A percentile compares a stretch with the other conserved stretches of the same genome.
Evolutionary conservation across 2,329 filamentous ascomycete species (phyloP).

Genomic region (Aureobasidium mangrovei): DNA sequence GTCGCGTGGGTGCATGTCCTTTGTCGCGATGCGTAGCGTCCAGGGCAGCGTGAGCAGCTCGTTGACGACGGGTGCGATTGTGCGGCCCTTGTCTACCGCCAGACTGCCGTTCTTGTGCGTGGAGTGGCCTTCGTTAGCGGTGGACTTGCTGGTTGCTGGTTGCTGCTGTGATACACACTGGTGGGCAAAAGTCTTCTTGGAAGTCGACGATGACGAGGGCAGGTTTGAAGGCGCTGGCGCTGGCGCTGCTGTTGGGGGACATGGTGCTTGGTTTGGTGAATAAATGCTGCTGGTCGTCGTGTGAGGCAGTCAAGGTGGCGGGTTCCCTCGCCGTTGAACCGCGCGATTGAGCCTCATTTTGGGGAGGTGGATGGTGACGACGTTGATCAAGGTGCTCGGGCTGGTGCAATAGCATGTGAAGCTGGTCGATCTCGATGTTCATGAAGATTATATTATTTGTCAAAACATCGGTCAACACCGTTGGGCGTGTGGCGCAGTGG

Average conservation of each 20-base stretch:
- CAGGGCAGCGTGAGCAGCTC: slow-evolving; percentile 55
- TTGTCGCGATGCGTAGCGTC: slow-evolving; percentile 67
- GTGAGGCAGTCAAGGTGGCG: background rate
- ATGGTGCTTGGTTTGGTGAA: background rate
- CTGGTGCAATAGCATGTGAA: background rate
- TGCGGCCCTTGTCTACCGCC: slow-evolving; percentile 64
- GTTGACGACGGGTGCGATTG: slow-evolving; percentile 65
- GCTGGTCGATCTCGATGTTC: background rate
- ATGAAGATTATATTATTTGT: background rate
- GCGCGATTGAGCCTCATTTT: background rate
- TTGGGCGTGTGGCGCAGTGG: background rate
- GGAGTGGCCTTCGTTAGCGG: background rate
- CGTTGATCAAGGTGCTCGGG: background rate
- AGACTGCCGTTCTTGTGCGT: slow-evolving; percentile 66
- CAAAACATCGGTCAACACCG: background rate
- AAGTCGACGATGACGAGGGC: slow-evolving; percentile 54
- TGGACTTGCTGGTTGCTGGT: background rate
- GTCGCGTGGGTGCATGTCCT: slow-evolving; percentile 76
- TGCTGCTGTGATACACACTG: slow-evolving; percentile 42
- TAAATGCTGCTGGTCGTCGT: background rate
- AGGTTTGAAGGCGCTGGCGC: slow-evolving; percentile 9
- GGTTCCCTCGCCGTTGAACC: background rate
- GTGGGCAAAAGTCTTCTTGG: slow-evolving; percentile 91
- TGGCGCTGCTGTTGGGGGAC: background rate
- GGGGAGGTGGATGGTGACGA: background rate